Percentiles rank a stretch among this genome's conserved stretches.
phyloP scores from a whole-genome alignment of 1,284 basidiomycete species.

The Hemileia vastatrix region DNA sequence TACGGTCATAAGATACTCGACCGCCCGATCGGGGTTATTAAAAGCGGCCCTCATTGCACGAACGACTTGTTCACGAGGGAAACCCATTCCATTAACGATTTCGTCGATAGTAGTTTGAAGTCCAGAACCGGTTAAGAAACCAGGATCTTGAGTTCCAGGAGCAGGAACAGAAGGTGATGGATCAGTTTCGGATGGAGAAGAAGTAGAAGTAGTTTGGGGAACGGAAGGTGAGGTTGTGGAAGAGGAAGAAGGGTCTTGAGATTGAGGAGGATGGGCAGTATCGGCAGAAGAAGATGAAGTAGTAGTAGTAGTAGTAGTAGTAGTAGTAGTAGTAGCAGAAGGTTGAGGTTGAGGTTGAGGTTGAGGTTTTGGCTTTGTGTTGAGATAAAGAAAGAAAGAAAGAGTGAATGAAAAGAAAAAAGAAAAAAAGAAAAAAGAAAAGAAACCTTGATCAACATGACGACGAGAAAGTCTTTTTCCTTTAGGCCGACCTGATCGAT shows the following conservation, averaged over 20 bases:
- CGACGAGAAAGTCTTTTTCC: constrained; percentile 97
- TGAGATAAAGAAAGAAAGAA: constrained; percentile 40
- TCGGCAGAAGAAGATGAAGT: constrained; percentile 29
- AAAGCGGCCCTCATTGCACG: constrained; percentile 83
- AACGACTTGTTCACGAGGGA: constrained; percentile 71
- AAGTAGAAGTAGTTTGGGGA: constrained; percentile 24
- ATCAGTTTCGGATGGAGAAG: not conserved
- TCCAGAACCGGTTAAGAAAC: constrained; percentile 58
- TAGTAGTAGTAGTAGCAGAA: constrained; percentile 17
- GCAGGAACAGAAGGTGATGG: not conserved
- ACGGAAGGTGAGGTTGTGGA: constrained; percentile 36
- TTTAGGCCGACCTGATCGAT: constrained; percentile 84
- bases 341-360: constrained; percentile 22
- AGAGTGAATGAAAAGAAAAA: constrained; percentile 41
- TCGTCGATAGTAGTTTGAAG: constrained; percentile 66
- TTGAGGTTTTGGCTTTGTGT: constrained; percentile 41
- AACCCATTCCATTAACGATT: constrained; percentile 87
- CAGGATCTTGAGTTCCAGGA: constrained; percentile 7
- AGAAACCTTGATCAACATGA: constrained; percentile 91
- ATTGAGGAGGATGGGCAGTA: constrained; percentile 26
- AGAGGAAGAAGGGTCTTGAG: constrained; percentile 23
- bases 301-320: constrained; percentile 28
- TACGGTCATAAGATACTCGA: constrained; percentile 92
- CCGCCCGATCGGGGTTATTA: constrained; percentile 96
- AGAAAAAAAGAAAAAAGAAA: not conserved